These are phyloP conservation scores for Raphanus hybrid DNA, from an alignment of 441 rosid species.

Conservation along the genomic window DNA sequence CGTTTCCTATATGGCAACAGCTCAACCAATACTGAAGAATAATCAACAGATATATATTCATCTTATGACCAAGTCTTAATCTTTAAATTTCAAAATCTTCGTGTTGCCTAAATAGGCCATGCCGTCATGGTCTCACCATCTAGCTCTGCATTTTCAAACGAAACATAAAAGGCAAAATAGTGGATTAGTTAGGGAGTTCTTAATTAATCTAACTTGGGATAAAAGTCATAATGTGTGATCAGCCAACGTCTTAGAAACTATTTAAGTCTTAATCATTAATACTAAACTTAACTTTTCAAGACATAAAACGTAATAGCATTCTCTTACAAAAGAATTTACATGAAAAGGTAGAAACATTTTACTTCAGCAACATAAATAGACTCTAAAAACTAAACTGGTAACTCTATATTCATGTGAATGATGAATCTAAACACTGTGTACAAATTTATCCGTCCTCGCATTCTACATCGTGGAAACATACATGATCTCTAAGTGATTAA, in stretches of 20 bases:
- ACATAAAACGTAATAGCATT: not conserved
- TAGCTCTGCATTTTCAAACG: conserved; percentile 23
- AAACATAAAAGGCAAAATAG: conserved; percentile 9
- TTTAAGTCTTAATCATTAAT: conserved; percentile 1
- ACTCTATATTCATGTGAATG: too few species aligned
- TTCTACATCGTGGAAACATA: too few species aligned
- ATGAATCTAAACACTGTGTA: too few species aligned
- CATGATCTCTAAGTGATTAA: too few species aligned
- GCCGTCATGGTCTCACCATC: conserved; percentile 21
- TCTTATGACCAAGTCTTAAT: conserved; percentile 30
- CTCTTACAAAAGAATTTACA: not conserved
- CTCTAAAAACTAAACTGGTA: too few species aligned
- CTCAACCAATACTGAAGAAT: conserved; percentile 29
- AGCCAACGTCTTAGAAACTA: conserved; percentile 7
- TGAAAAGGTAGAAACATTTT: too few species aligned
- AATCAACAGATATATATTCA: conserved; percentile 17
- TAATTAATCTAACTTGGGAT: not conserved
- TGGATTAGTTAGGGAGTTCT: conserved; percentile 13
- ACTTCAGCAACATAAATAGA: too few species aligned
- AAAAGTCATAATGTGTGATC: not conserved
- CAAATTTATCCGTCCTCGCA: too few species aligned
- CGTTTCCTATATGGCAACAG: conserved; percentile 21
- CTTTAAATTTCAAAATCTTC: conserved; percentile 25
- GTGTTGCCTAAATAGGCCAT: conserved; percentile 1
- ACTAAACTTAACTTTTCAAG: not conserved